Conservation (phyloP, 495 filamentous ascomycete species). For the Penicillium canescens region DNA sequence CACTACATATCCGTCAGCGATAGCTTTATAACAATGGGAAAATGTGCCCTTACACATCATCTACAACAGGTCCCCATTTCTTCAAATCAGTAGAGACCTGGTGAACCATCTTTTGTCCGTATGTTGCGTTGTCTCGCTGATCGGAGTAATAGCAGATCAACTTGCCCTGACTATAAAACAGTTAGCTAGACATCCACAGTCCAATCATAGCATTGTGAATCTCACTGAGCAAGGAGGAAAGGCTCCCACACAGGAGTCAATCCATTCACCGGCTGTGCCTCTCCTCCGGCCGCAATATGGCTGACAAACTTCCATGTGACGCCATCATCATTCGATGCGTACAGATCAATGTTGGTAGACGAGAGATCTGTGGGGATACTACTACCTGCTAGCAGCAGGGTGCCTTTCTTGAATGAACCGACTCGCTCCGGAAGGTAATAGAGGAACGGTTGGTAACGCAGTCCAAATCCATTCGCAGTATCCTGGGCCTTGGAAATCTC, state of each 20-base stretch:
- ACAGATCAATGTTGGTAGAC: constrained; percentile 66
- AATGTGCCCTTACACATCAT: constrained; percentile 52
- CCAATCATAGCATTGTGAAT: background rate
- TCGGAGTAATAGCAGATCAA: constrained; percentile 70
- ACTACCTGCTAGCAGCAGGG: constrained; percentile 62
- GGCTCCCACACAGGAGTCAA: constrained; percentile 72
- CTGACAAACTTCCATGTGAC: constrained; percentile 66
- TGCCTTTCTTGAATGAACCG: constrained; percentile 57
- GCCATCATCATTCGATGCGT: constrained; percentile 59
- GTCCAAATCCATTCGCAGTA: constrained; percentile 60
- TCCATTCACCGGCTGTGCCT: constrained; percentile 60
- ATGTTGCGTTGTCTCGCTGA: constrained; percentile 57
- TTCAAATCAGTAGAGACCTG: constrained; percentile 57
- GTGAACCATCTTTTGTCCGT: constrained; percentile 69
- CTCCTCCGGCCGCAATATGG: constrained; percentile 63
- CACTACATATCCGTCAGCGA: constrained; percentile 19
- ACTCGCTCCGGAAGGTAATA: constrained; percentile 58
- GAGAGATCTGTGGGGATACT: constrained; percentile 63
- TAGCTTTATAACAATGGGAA: background rate
- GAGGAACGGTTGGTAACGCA: constrained; percentile 69
- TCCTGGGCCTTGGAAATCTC: constrained; percentile 62
- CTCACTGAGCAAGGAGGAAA: constrained; percentile 54
- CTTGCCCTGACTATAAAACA: constrained; percentile 45
- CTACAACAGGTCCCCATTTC: constrained; percentile 57
- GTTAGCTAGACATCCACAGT: background rate